These are phyloP conservation scores for Antitrichia curtipendula DNA, from an alignment of 225 moss, liverwort and hornwort genomes.

Conservation along the genomic window DNA sequence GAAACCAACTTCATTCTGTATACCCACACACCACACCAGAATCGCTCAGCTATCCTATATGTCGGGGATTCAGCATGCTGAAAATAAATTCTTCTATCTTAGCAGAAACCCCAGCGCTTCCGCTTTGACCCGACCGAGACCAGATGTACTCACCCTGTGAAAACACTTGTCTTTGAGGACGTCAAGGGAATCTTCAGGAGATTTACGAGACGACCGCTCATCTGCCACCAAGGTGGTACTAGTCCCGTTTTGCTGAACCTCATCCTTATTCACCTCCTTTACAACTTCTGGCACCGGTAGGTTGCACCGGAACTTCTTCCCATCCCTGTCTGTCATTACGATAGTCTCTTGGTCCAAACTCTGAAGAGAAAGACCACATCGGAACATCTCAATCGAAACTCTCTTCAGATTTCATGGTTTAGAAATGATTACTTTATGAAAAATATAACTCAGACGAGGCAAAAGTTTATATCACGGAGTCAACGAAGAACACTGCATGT, in stretches of 20 bases:
- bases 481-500: background rate
- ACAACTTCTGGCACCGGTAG: slow-evolving; percentile 43
- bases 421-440: background rate
- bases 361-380: slow-evolving; percentile 9
- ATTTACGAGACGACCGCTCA: slow-evolving; percentile 62
- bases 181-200: slow-evolving; percentile 76
- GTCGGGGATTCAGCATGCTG: background rate
- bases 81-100: background rate
- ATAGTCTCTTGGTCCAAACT: slow-evolving; percentile 62
- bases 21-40: background rate
- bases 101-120: background rate
- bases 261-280: slow-evolving; percentile 21
- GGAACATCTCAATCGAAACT: background rate
- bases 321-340: slow-evolving; percentile 80
- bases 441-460: background rate
- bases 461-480: background rate
- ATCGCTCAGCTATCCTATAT: background rate
- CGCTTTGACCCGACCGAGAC: background rate
- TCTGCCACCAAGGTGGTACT: slow-evolving; percentile 51
- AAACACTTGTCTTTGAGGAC: slow-evolving; percentile 56
- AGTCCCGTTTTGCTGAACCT: slow-evolving; percentile 46
- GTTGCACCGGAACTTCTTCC: slow-evolving; percentile 73
- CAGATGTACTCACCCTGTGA: slow-evolving; percentile 29
- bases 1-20: background rate
- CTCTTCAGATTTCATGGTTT: background rate